phyloP scores from a whole-genome alignment of 345 rosid genomes.

The Moricandia moricandioides region DNA sequence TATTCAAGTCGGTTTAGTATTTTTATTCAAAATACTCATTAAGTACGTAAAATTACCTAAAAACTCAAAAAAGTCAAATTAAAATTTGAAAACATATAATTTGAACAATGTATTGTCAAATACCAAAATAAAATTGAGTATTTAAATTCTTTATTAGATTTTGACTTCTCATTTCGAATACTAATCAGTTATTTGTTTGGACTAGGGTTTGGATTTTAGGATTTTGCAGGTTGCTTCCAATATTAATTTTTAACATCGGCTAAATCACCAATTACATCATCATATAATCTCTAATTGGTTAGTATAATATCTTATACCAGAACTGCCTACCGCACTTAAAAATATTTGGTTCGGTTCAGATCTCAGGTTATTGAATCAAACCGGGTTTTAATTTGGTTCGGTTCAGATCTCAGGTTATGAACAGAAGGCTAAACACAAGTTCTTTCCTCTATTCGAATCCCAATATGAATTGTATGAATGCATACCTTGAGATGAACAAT shows the following conservation, averaged over 20 bases:
- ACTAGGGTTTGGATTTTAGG: too few relatives aligned
- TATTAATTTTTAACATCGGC: too few relatives aligned
- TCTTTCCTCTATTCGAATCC: too few relatives aligned
- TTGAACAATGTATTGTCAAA: not conserved
- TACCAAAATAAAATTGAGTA: not conserved
- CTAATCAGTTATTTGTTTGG: not conserved
- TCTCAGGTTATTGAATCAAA: too few relatives aligned
- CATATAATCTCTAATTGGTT: too few relatives aligned
- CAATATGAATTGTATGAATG: not conserved
- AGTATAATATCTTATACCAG: too few relatives aligned
- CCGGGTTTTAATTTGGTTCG: not conserved
- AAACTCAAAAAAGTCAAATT: not conserved
- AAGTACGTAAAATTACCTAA: not conserved
- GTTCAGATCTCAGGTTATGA: not conserved
- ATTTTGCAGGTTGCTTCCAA: too few relatives aligned
- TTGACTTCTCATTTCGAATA: too few relatives aligned
- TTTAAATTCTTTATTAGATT: too few relatives aligned
- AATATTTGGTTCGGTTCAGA: too few relatives aligned
- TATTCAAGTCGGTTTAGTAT: not conserved
- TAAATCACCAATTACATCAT: too few relatives aligned
- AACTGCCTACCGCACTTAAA: too few relatives aligned
- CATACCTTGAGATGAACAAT: conserved; percentile 85
- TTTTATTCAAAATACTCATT: not conserved
- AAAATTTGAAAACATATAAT: not conserved
- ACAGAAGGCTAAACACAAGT: not conserved